phyloP scores from a whole-genome alignment of 306 rosid genomes.

The Clitoria ternatea region DNA sequence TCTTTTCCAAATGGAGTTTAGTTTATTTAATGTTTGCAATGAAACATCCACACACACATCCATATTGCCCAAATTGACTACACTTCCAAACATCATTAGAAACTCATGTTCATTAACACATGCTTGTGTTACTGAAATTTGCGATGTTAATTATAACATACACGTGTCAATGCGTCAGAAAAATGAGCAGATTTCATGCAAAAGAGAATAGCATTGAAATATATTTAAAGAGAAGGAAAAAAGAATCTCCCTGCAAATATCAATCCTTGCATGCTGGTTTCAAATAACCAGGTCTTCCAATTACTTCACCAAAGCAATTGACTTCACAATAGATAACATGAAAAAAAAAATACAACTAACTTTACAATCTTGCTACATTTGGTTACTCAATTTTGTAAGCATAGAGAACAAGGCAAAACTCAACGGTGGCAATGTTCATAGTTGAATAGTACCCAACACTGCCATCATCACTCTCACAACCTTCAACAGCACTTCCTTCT shows the following conservation, averaged over 20 bases:
- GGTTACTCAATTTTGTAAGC: slow-evolving; percentile 68
- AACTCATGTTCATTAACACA: background rate
- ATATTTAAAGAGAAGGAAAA: background rate
- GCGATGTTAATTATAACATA: background rate
- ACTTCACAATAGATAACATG: slow-evolving; percentile 7
- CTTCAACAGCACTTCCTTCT: slow-evolving; percentile 46
- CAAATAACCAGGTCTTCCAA: background rate
- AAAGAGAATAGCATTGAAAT: background rate
- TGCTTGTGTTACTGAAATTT: background rate
- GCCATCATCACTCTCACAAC: slow-evolving; percentile 50
- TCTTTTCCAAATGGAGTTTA: background rate
- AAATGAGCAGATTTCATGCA: background rate
- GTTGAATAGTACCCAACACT: slow-evolving; percentile 56
- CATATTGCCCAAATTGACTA: background rate
- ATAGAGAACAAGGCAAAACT: slow-evolving; percentile 73
- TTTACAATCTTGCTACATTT: slow-evolving; percentile 21
- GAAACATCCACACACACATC: background rate
- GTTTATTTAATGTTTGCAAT: background rate
- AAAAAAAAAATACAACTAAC: slow-evolving; percentile 12
- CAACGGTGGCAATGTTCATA: slow-evolving; percentile 32
- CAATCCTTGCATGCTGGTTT: slow-evolving; percentile 13
- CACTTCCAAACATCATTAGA: background rate
- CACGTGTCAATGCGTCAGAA: background rate
- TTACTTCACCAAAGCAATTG: slow-evolving; percentile 12
- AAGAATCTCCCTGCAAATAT: background rate